Evolutionary conservation across 805 yeast genomes (phyloP), one percentile per base, ranked within the genome.

Genomic region (Lipomyces yamadae): DNA sequence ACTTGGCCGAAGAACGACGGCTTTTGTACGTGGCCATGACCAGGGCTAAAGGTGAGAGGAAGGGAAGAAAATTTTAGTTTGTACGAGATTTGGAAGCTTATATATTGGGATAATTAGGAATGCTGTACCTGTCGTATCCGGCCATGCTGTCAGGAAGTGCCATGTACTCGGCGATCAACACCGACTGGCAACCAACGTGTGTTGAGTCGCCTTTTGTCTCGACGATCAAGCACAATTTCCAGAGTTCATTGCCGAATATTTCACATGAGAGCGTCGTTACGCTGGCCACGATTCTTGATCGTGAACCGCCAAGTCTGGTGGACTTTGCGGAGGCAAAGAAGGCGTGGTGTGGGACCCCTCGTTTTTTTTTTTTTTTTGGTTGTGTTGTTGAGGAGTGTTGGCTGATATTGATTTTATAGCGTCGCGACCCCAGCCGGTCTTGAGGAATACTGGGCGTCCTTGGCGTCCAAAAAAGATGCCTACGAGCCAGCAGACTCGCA

Each of bases 1-100:
- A 89, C 70, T 42, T 42, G 48, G 48, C 48, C n/a, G 98, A 94
- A 77, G 98, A 92, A 73, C 78, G 96, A 63, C 77, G 98, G 60
- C 85, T 94, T 71, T 83, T 92, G 66, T 95, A 91, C 76, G 99
- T 95, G 11, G 97, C 97, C 0, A 80, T 88, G 56, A 94, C 97
- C 0, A 82, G 99, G 70, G 96, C 97, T 0, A 88, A 89, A 75
- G 77, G 77, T 2, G 73, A 5, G 48, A n/a, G 24, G 24, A 24
- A 1, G 24, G 24, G 24, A 24, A 24, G 24, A 24, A 24, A 24
- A 24, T 24, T 24, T 24, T 24, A 1, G 24, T 24, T 24, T 24
- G 24, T 24, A 24, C 24, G 1, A 24, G 24, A 1, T 24, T 24
- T 24, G 24, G 24, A 24, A 24, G 24, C 24, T 24, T 24, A 24